These are phyloP conservation scores for Berberis thunbergii DNA, from an alignment of 164 flowering plant species.

Conservation along the genomic window DNA sequence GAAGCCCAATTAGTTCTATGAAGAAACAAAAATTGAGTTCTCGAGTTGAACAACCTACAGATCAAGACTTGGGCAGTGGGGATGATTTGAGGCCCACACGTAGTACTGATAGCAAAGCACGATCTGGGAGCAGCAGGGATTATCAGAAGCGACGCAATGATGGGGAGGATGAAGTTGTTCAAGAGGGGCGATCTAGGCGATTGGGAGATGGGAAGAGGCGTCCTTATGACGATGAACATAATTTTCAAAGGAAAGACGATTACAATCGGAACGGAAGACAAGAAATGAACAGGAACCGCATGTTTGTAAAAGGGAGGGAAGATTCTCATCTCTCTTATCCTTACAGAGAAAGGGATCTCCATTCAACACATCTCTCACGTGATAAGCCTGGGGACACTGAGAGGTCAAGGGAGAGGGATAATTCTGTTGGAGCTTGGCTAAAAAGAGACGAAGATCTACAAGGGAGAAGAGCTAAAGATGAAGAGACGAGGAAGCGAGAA, in stretches of 20 bases:
- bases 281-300: slow-evolving; percentile 41
- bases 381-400: slow-evolving; percentile 47
- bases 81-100: slow-evolving; percentile 56
- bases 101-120: slow-evolving; percentile 80
- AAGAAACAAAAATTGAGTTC: slow-evolving; percentile 51
- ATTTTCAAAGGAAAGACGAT: slow-evolving; percentile 36
- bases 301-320: slow-evolving; percentile 44
- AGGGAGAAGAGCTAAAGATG: slow-evolving; percentile 47
- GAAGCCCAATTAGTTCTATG: slow-evolving; percentile 9
- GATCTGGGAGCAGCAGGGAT: slow-evolving; percentile 68
- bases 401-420: slow-evolving; percentile 57
- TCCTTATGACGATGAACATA: slow-evolving; percentile 40
- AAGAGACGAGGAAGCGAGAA: slow-evolving; percentile 57
- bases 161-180: slow-evolving; percentile 69
- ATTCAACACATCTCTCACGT: slow-evolving; percentile 25
- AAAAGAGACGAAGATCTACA: slow-evolving; percentile 60
- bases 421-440: slow-evolving; percentile 45
- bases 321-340: slow-evolving; percentile 32
- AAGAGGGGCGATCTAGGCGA: slow-evolving; percentile 36
- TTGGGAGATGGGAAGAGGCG: slow-evolving; percentile 31
- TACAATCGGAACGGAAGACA: slow-evolving; percentile 31
- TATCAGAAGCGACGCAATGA: slow-evolving; percentile 41
- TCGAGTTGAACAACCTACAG: slow-evolving; percentile 33
- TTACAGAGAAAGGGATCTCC: slow-evolving; percentile 49
- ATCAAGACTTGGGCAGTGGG: slow-evolving; percentile 36